Percentiles rank a stretch among this genome's conserved stretches.
phyloP scores from a whole-genome alignment of 2,329 filamentous ascomycete species.

The Aspergillus ibericus region DNA sequence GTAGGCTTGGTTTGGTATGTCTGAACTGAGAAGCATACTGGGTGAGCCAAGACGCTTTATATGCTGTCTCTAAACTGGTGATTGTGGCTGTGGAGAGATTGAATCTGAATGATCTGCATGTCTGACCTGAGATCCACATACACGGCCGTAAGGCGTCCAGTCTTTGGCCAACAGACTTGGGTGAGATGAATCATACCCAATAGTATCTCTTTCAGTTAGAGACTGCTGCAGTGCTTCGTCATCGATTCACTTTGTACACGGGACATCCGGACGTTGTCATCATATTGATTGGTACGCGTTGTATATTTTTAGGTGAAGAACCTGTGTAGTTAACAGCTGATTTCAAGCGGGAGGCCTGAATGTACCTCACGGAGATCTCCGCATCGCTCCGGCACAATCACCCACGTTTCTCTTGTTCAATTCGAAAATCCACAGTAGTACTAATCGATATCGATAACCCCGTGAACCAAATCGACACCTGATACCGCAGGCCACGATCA shows the following conservation, averaged over 20 bases:
- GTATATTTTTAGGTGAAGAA: not conserved
- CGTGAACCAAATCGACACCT: not conserved
- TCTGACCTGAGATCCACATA: not conserved
- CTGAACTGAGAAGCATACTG: not conserved
- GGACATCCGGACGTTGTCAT: not conserved
- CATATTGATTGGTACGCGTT: not conserved
- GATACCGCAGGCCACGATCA: not conserved
- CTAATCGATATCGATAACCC: not conserved
- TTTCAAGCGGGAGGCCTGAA: not conserved
- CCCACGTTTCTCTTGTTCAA: no score
- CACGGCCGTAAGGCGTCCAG: not conserved
- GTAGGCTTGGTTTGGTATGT: not conserved
- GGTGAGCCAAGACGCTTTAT: not conserved
- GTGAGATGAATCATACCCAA: not conserved
- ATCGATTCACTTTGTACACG: not conserved
- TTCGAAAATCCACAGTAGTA: no score
- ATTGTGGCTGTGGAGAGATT: not conserved
- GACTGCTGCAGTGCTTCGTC: not conserved
- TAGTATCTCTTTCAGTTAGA: not conserved
- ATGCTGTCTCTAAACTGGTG: not conserved
- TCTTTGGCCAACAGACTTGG: not conserved
- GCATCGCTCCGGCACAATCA: no score
- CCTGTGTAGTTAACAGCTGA: not conserved
- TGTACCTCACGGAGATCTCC: no score
- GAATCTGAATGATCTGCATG: not conserved